phyloP scores from a whole-genome alignment of 1,284 basidiomycete species.

The Leccinum subatratum region DNA sequence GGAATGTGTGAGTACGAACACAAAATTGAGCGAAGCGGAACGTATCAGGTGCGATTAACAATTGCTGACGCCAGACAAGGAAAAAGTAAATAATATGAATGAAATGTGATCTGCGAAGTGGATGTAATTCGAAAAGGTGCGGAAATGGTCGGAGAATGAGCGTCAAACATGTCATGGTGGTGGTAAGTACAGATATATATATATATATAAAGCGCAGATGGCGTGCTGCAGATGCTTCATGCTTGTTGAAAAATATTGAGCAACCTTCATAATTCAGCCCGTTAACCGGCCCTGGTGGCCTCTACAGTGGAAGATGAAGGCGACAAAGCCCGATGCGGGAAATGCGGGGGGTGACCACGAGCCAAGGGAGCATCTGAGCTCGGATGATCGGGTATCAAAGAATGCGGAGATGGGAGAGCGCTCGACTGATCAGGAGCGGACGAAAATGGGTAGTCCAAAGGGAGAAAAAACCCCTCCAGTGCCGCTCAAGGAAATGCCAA shows the following conservation, averaged over 20 bases:
- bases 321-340: constrained; percentile 45
- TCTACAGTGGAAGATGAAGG: constrained; percentile 53
- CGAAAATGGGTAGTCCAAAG: constrained; percentile 52
- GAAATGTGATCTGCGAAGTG: constrained; percentile 27
- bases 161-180: constrained; percentile 34
- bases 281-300: constrained; percentile 45
- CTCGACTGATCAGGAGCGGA: constrained; percentile 31
- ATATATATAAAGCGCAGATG: constrained; percentile 39
- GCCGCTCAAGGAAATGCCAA: constrained; percentile 30
- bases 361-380: constrained; percentile 43
- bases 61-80: constrained; percentile 22
- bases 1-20: constrained; percentile 22
- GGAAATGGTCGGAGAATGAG: constrained; percentile 26
- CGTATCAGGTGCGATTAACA: constrained; percentile 30
- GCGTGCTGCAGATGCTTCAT: constrained; percentile 39
- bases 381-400: constrained; percentile 60
- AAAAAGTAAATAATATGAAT: constrained; percentile 29
- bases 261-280: constrained; percentile 36
- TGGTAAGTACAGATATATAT: constrained; percentile 39
- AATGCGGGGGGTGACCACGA: constrained; percentile 42
- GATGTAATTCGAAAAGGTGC: constrained; percentile 27
- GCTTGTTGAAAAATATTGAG: constrained; percentile 36
- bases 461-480: constrained; percentile 49
- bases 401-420: constrained; percentile 41
- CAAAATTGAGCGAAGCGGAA: constrained; percentile 16